Base-by-base conservation (phyloP, 2,329 filamentous ascomycete species). In the Ophiostoma ips region DNA sequence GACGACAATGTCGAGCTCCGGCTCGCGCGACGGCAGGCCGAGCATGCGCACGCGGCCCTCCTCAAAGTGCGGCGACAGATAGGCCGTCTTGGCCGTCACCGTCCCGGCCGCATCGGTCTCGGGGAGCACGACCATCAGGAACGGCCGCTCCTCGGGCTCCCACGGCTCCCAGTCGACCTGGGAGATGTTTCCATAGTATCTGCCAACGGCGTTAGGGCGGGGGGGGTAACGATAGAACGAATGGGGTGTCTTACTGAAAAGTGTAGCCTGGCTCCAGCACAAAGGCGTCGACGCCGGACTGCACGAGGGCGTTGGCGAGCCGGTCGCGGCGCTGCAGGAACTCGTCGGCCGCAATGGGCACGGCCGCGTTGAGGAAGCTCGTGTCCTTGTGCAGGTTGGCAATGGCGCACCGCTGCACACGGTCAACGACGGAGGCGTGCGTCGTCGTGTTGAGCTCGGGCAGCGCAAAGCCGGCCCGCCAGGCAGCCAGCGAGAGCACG, bases 131-230 rank as follows among this genome's bases (percentile, higher is more conserved):
- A 45, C 43, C 43, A 45, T 45, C 7, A 45, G 43, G n/a, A 45
- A 45, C 43, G 43, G 43, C 8, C 43, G 43, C 43, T 45, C 43
- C 43, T 45, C 43, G 10, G 43, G 43, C 43, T 45, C 43, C 43
- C 43, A 45, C n/a, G 43, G 43, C 43, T 45, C 43, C 43, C 43
- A 45, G 43, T 45, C 43, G 16, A 45, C 43, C 16, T 45, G 43
- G 24, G 43, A 45, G 43, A 45, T 45, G 43, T 45, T 45, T 28
- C 43, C 43, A 12, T 45, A 45, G 43, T 45, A 28, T 8, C 24
- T 28, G 24, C 5, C 24, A 8, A 28, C 24, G 8, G n/a, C 8
- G 24, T 28, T 28, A 28, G 24, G 4, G 5, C 24, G 24, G 24
- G 5, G 24, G 24, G 24, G 24, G 24, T 5, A 5, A 28, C 24